phyloP scores from a whole-genome alignment of 176 grass and related monocot species.

The Oryza nivara region DNA sequence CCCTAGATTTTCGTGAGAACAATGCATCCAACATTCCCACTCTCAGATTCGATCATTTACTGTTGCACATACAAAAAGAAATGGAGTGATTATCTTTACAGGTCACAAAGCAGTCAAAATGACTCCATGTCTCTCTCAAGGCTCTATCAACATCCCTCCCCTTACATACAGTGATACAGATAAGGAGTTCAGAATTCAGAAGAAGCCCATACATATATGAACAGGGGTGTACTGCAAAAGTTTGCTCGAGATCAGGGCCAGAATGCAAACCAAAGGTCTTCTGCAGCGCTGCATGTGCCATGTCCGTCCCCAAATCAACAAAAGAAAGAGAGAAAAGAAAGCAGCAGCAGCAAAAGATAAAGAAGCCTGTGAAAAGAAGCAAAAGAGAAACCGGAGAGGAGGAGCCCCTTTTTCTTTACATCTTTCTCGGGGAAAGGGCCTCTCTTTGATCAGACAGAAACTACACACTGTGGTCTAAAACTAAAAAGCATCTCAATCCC shows the following conservation, averaged over 20 bases:
- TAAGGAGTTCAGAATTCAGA: conserved; percentile 2
- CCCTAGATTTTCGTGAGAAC: background rate
- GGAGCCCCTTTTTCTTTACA: conserved; percentile 51
- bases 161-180: background rate
- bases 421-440: conserved; percentile 41
- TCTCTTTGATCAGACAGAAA: conserved; percentile 40
- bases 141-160: background rate
- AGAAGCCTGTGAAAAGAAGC: conserved; percentile 45
- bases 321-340: conserved; percentile 13
- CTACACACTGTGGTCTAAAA: conserved; percentile 53
- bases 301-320: conserved; percentile 35
- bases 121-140: conserved; percentile 28
- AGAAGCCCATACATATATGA: background rate
- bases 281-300: conserved; percentile 47
- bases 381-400: conserved; percentile 36
- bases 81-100: conserved; percentile 30
- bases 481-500: conserved; percentile 28
- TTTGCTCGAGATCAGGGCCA: conserved; percentile 23
- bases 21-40: background rate
- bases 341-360: conserved; percentile 33
- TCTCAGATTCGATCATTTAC: background rate
- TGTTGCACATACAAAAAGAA: background rate
- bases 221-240: conserved; percentile 30
- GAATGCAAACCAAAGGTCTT: conserved; percentile 26
- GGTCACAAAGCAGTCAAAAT: conserved; percentile 53